These are phyloP conservation scores for Massarina eburnea DNA, from an alignment of 2,329 filamentous ascomycete species.

Conservation along the genomic window DNA sequence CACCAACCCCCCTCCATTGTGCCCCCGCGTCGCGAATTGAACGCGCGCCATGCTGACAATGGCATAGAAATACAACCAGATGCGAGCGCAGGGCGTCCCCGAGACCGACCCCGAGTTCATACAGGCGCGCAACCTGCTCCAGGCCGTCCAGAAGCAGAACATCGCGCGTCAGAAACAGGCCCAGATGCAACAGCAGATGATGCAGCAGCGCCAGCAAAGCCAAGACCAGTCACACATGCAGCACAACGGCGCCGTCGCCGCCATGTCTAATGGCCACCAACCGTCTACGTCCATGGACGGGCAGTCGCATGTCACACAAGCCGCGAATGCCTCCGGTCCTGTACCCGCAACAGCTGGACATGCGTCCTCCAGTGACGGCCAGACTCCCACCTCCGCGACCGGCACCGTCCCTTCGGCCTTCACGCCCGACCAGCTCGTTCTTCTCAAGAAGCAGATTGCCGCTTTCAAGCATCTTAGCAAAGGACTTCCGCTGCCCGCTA, in stretches of 20 bases:
- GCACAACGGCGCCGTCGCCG: conserved; percentile 50
- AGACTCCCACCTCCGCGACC: conserved; percentile 36
- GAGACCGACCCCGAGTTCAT: conserved; percentile 83
- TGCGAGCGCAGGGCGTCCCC: conserved; percentile 83
- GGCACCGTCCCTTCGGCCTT: conserved; percentile 23
- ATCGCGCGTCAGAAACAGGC: conserved; percentile 46
- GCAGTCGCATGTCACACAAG: conserved; percentile 19
- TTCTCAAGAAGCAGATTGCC: conserved; percentile 81
- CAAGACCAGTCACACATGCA: conserved; percentile 50
- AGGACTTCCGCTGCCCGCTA: conserved; percentile 76
- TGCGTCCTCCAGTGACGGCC: conserved; percentile 42
- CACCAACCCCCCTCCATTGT: conserved; percentile 7
- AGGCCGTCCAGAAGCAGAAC: conserved; percentile 67
- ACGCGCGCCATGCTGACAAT: conserved; percentile 38
- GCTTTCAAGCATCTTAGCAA: conserved; percentile 90
- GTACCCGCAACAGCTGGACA: conserved; percentile 30
- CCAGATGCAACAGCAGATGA: conserved; percentile 44
- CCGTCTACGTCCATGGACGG: conserved; percentile 26
- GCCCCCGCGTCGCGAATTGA: conserved; percentile 7
- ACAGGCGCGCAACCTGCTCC: conserved; percentile 75
- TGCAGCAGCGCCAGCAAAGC: conserved; percentile 57
- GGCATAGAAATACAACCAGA: conserved; percentile 78
- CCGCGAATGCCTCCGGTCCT: conserved; percentile 23
- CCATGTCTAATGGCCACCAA: conserved; percentile 52
- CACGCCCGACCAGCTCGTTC: conserved; percentile 70